A percentile compares a stretch with the other conserved stretches of the same genome.
These are phyloP conservation scores for Diaporthe amygdali DNA, from an alignment of 2,329 filamentous ascomycete genomes.

Conservation along the genomic window DNA sequence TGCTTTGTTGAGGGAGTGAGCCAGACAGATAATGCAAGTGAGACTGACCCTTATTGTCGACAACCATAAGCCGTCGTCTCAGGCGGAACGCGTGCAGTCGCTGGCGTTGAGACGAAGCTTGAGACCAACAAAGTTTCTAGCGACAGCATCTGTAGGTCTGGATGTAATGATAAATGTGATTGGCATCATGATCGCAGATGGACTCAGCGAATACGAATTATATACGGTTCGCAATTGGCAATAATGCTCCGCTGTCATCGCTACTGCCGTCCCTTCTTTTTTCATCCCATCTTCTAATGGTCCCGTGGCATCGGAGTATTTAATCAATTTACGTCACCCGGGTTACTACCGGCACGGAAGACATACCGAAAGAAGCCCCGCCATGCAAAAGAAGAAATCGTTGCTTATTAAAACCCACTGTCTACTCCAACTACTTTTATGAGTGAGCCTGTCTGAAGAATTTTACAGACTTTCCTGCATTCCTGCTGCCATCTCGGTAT, in stretches of 20 bases:
- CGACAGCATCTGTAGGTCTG: neutral
- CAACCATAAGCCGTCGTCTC: neutral
- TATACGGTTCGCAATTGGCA: neutral
- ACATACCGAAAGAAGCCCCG: neutral
- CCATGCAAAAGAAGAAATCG: neutral
- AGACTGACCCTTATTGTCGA: neutral
- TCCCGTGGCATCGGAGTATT: constrained; percentile 1
- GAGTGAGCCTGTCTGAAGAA: neutral
- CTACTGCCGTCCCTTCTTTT: neutral
- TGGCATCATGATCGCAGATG: neutral
- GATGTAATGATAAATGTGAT: neutral
- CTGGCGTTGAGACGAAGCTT: neutral
- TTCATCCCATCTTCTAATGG: neutral
- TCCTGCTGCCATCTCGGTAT: neutral
- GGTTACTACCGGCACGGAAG: neutral
- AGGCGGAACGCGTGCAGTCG: no score
- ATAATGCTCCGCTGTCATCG: neutral
- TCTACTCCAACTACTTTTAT: neutral
- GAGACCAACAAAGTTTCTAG: neutral
- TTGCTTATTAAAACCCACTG: neutral
- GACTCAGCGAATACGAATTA: neutral
- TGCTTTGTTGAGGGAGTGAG: fast-evolving
- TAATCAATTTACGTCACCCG: neutral
- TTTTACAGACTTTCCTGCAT: neutral
- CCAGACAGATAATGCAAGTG: no score